Base-by-base conservation (phyloP, 2,329 filamentous ascomycete species). In the Leptographium lundbergii region DNA sequence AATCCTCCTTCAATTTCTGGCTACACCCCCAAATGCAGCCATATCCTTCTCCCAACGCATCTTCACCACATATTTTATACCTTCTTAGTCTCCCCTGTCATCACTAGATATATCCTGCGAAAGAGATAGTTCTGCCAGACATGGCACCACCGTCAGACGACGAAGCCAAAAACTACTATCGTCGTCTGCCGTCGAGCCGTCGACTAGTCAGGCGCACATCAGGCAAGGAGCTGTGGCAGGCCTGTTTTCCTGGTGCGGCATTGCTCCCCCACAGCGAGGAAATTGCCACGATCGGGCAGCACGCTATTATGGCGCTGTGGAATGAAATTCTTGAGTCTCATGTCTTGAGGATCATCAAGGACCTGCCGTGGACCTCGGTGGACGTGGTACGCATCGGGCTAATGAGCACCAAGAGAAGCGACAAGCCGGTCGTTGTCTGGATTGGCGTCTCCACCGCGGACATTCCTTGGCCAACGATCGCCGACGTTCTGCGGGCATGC, bases 381-480 rank as follows among this genome's bases (percentile, higher is more conserved):
- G 55, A 57, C 45, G 45, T 39, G 24, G 22, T 57, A 4, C 42
- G 55, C 27, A 57, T 57, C n/a, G 55, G 27, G 19, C 27, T 34
- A 7, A 50, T 7, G 19, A 50, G 25, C 13, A 25, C 9, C 19
- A 57, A 36, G 55, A 50, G 24, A 25, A 50, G 27, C 42, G 27
- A 50, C 19, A 57, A 50, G 45, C 55, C 55, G 4, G 55, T 57
- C 45, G 29, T 57, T 51, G 55, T 57, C 19, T 57, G 55, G 55
- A 50, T 57, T 48, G 55, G 55, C 19, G 55, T 57, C 24, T 57
- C 55, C 19, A 57, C 55, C 27, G 55, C 55, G 6, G 45, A 34
- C 42, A 57, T 57, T 17, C 55, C 55, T 25, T 57, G 55, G 55
- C 19, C 45, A 11, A 3, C 25, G 27, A 34, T 25, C 42, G 55